Conservation (phyloP, 2,329 filamentous ascomycete genomes). For the Rhynchosporium secalis region DNA sequence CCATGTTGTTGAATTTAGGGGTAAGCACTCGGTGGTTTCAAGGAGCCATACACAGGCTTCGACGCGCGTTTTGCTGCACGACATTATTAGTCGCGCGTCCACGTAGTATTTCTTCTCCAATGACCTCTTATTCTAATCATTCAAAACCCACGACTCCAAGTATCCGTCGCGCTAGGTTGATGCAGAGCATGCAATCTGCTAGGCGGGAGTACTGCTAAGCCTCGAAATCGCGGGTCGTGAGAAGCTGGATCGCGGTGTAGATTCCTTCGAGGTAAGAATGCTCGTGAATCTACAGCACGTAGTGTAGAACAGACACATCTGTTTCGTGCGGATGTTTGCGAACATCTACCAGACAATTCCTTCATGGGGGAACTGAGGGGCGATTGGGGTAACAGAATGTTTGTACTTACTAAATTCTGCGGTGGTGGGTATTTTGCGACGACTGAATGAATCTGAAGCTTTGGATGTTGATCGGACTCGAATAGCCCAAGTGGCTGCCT, state of each 20-base stretch:
- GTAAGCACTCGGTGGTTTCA: conserved; percentile 20
- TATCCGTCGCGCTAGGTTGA: neutral
- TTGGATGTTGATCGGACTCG: conserved; percentile 14
- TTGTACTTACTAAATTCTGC: conserved; percentile 8
- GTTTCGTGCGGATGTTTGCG: neutral
- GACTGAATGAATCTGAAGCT: neutral
- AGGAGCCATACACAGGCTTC: conserved; percentile 35
- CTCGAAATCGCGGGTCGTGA: neutral
- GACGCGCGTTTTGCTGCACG: neutral
- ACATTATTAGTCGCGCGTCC: neutral
- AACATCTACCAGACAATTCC: neutral
- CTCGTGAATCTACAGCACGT: neutral
- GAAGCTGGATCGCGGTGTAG: neutral
- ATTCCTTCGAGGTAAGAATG: neutral
- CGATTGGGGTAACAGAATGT: neutral
- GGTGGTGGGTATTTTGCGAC: conserved; percentile 5
- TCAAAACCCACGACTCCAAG: neutral
- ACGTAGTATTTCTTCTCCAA: neutral
- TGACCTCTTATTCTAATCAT: neutral
- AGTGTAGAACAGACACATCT: neutral
- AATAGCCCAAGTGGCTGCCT: conserved; percentile 1
- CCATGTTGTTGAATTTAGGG: conserved; percentile 33
- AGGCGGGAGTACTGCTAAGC: neutral
- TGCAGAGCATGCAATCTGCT: neutral
- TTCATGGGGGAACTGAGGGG: neutral